Base-by-base conservation (phyloP, 2,329 filamentous ascomycete genomes). In the Didymella sp. region DNA sequence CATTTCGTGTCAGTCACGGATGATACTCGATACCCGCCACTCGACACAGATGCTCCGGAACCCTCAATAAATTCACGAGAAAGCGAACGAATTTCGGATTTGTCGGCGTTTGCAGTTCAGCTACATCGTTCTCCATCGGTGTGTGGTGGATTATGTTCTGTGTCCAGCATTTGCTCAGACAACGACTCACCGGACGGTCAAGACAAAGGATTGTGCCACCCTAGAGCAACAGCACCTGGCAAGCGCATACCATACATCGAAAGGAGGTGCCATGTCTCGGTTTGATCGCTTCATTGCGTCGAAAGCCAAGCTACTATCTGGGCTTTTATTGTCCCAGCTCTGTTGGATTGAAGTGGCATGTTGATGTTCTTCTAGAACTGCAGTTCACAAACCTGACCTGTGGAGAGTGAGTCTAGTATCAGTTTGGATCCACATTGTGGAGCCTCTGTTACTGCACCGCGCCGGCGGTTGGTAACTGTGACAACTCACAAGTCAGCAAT, bases 381-480 rank as follows among this genome's bases (percentile, higher is more conserved):
- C 27, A 31, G 8, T 48, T 25, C 53, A 51, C 24, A 55, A 46
- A 59, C 38, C 41, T 62, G 58, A 33, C 58, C 43, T 37, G 35
- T 50, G 15, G 40, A 56, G 33, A 42, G 51, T 19, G 33, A 52
- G 41, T 62, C 64, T 59, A 58, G 49, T 31, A 47, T 22, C 28
- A 38, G 38, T 56, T 56, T 58, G 38, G 48, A 46, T 56, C 50
- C 51, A 58, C 44, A 58, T 60, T 44, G 42, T 42, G 37, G 49
- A 41, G 51, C 56, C 59, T 46, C 60, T 60, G 60, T 63, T 58
- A 59, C 63, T 66, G 69, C 57, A 57, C 48, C 62, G 50, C 55
- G 56, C 63, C 67, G 64, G 68, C 67, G 70, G 71, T 71, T 67
- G 67, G 49, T 46, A 53, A 64, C 66, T 61, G 66, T 22, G 65